Base-by-base conservation (phyloP, 345 rosid species). In the Melaleuca alternifolia region DNA sequence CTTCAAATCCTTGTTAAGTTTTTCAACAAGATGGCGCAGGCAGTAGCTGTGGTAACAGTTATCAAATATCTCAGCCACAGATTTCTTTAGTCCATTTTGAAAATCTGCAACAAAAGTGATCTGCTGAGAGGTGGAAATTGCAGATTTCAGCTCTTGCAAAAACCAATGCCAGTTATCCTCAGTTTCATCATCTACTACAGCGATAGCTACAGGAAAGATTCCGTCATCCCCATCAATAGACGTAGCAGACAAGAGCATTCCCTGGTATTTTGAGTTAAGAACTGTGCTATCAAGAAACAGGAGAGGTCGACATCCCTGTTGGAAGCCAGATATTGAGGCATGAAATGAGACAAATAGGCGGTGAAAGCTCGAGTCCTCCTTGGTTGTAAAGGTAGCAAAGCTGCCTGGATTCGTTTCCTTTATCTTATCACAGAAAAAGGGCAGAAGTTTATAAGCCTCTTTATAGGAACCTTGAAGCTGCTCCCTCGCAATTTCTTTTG, bases 331-430 rank as follows among this genome's bases (percentile, higher is more conserved):
- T 86, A 96, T 91, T 10, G 97, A 94, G 84, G 98, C 98, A 87
- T 93, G 96, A 86, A 97, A 95, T 33, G 98, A 94, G 83, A 97
- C 92, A 88, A 96, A 97, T 61, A 97, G 92, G 65, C 97, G 94
- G 84, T 96, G 98, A 87, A 97, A 96, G 90, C 95, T 96, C 6
- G 94, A 92, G 89, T 97, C 99, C n/a, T 95, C 98, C 90, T 96
- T 96, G 51, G 99, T 94, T 89, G 87, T 86, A 90, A 95, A 96
- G 62, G 92, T 88, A 75, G 95, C 98, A 59, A 93, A 62, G 87
- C 98, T 96, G 50, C 98, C 99, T 0, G 99, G 98, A 92, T 97
- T 97, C 12, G 98, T 96, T 92, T 96, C 99, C 91, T 87, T 95
- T 87, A 96, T 95, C 91, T 90, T 97, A 90, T 96, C 98, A 90